Percentiles rank a stretch among this genome's conserved stretches.
These are phyloP conservation scores for Globisporangium canariense DNA, from an alignment of 352 stramenopile species.

Conservation along the genomic window DNA sequence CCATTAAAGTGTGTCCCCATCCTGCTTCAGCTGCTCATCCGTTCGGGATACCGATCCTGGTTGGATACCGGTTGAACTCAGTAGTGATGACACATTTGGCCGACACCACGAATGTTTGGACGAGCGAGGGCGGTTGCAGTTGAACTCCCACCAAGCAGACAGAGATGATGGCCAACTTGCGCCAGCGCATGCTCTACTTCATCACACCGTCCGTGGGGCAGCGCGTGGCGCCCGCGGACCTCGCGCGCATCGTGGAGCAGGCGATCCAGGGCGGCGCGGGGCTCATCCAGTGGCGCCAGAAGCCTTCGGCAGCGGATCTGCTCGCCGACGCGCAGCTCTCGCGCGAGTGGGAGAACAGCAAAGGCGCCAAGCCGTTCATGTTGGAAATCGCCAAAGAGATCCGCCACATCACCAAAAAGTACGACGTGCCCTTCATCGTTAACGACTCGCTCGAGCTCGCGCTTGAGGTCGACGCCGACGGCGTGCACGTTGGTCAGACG, in stretches of 20 bases:
- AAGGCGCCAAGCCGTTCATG: constrained; percentile 25
- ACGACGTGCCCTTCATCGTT: constrained; percentile 48
- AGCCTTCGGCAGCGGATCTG: constrained; percentile 34
- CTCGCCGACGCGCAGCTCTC: constrained; percentile 22
- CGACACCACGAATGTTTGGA: neutral
- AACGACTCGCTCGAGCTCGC: constrained; percentile 54
- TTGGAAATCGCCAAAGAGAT: constrained; percentile 33
- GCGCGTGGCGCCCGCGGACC: constrained; percentile 20
- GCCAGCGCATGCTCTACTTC: constrained; percentile 45
- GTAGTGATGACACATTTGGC: neutral
- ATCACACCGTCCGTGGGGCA: constrained; percentile 47
- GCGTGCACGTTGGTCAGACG: constrained; percentile 52
- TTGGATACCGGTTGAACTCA: neutral
- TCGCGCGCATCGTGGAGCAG: constrained; percentile 36
- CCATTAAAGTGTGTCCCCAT: neutral
- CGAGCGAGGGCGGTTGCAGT: neutral
- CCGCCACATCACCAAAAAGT: constrained; percentile 29
- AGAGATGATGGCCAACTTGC: constrained; percentile 6
- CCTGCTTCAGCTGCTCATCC: neutral
- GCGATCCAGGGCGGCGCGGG: constrained; percentile 43
- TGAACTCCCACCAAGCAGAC: neutral
- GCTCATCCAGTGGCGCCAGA: constrained; percentile 55
- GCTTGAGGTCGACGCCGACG: constrained; percentile 41
- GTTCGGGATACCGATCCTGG: constrained; percentile 1
- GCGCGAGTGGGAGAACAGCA: constrained; percentile 22